Base-by-base conservation (phyloP, 495 filamentous ascomycete genomes). In the Podospora comata region DNA sequence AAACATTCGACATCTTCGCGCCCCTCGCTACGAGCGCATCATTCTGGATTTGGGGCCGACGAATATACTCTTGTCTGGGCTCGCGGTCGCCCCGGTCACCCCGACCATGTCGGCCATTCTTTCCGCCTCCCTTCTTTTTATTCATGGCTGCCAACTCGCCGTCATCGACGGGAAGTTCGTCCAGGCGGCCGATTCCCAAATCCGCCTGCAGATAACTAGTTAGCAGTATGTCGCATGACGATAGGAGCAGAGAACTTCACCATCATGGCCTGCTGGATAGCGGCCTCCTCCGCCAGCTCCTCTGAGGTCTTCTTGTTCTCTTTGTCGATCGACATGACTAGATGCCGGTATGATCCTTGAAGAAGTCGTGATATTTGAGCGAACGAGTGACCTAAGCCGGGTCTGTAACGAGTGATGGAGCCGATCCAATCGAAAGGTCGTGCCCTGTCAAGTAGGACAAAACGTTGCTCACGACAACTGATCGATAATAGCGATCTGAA, bases 181-280 rank as follows among this genome's bases (percentile, higher is more conserved):
- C 66, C 1, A 70, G 18, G 19, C 74, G 72, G 9, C 2, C 1
- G 0, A 48, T 62, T 19, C 72, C 70, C 1, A 76, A 62, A 30
- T 76, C 74, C 30, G 63, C 70, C 74, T 75, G 20, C 13, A 5
- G n/a, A 2, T 9, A 23, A 23, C 1, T 23, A 15, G 72, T 69
- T 30, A 69, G 67, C 63, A 62, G 16, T 20, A 44, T 9, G 7
- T 53, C 0, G 19, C 26, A 59, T 4, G 19, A 20, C 19, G 5
- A 20, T 39, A 39, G 23, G 23, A 26, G 18, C 4, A 19, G 2
- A 32, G 20, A 16, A 60, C 0, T 18, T 5, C 20, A 54, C 48
- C 28, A 65, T 32, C 20, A 67, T 64, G 32, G 71, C 68, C 53
- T 54, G 59, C 5, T 20, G 59, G 6, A 30, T n/a, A 15, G 23